phyloP scores from a whole-genome alignment of 2,329 filamentous ascomycete genomes.

The Beauveria sp. region DNA sequence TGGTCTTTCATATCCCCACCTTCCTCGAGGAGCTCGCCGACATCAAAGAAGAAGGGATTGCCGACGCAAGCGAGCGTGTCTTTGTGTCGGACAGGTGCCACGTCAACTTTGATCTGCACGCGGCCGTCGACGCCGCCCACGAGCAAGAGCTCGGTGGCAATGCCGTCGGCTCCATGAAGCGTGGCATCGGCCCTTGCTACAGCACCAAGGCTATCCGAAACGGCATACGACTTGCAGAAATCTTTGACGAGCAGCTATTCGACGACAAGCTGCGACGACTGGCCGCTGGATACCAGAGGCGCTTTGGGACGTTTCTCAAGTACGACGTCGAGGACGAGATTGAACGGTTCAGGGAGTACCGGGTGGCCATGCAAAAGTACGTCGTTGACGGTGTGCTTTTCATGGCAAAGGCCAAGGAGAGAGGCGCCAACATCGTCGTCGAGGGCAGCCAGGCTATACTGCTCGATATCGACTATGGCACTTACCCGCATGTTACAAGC shows the following conservation, averaged over 20 bases:
- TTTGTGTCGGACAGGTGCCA: conserved; percentile 54
- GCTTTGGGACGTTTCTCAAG: conserved; percentile 40
- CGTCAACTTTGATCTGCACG: conserved; percentile 55
- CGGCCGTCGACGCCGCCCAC: conserved; percentile 59
- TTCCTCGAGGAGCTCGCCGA: conserved; percentile 23
- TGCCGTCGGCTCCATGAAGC: conserved; percentile 22
- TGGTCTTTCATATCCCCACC: conserved; percentile 6
- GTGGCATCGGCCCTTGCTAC: conserved; percentile 17
- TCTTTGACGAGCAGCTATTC: conserved; percentile 58
- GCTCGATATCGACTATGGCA: conserved; percentile 17
- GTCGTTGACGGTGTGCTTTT: background rate
- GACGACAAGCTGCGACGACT: conserved; percentile 55
- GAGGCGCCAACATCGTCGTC: background rate
- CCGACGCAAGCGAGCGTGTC: conserved; percentile 35
- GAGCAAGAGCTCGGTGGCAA: conserved; percentile 36
- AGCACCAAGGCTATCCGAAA: conserved; percentile 35
- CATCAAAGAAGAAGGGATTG: conserved; percentile 27
- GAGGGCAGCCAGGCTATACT: conserved; percentile 4
- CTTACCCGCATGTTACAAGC: conserved; percentile 22
- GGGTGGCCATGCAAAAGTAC: background rate
- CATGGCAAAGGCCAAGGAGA: background rate
- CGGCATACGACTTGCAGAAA: conserved; percentile 56
- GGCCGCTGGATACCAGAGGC: conserved; percentile 54
- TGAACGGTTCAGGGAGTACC: background rate
- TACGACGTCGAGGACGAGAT: conserved; percentile 1